Evolutionary conservation across 805 yeast species (phyloP), one percentile per base, ranked within the genome.

Genomic region (Ogataea methanolica): DNA sequence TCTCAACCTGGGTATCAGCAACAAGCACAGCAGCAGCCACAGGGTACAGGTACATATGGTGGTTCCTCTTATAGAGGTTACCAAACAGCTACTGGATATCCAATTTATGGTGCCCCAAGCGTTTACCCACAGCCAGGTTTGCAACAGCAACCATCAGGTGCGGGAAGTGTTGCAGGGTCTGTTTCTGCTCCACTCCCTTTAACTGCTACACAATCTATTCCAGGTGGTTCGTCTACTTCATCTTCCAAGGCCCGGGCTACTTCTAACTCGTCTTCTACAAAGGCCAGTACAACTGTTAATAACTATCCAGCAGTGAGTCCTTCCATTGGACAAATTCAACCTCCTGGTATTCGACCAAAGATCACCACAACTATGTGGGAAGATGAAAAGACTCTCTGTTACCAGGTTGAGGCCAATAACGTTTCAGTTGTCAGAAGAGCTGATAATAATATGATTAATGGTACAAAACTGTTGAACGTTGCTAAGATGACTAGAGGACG

Each of bases 281-380:
- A 44, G 16, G 48, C 45, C 39, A 44, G 54, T 39, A 43, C 43
- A 33, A 39, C 52, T 35, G 47, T 56, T 6, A 47, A 48, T 37
- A 54, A 49, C 22, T 56, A 46, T 31, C 54, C 55, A 4, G 61
- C 63, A 4, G 54, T 62, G 21, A 54, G 62, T 34, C 65, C 68
- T 7, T 54, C 56, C 7, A 66, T 65, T 11, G 73, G 73, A 6
- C 73, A 70, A 51, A 50, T 69, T 22, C 73, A 66, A 52, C 73
- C 73, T 1, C 65, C 67, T 9, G 72, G 72, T 12, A 63, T 71
- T 43, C 68, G 85, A 33, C 88, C 85, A 8, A 69, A 82, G 52
- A 79, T 81, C 47, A 80, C 85, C 39, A 80, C 85, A 36, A 80
- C 85, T 15, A 79, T 79, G 79, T 82, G 87, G 87, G 86, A 81